Base-by-base conservation (phyloP, 2,329 filamentous ascomycete species). In the Helotiales sp. region DNA sequence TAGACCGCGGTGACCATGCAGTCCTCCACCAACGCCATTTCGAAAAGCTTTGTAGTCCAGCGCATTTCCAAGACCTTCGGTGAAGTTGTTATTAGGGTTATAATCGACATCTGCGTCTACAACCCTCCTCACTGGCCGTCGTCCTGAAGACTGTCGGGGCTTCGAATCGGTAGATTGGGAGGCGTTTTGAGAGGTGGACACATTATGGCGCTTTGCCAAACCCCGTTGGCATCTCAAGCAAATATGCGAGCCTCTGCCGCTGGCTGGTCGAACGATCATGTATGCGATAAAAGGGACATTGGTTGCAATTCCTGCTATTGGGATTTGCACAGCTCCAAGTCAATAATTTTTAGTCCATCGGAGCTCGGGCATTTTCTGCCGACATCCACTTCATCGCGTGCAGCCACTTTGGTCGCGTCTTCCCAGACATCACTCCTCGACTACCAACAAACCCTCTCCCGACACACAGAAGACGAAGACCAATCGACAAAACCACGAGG, bases 191-290 rank as follows among this genome's bases (percentile, higher is more conserved):
- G 50, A 28, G 37, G 49, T 22, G 30, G 61, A 22, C 26, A n/a
- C 59, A 43, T 50, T 54, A 6, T 52, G 49, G 24, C 63, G 71
- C 64, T 68, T 69, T 26, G 70, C 70, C 61, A 77, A 71, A 61
- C 65, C 67, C 50, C 70, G 60, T 65, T 74, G 75, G 64, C 77
- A 78, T 70, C 75, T 72, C 55, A 77, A 71, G 72, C 76, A 78
- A 71, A 77, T 71, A 63, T 76, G 73, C 65, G 72, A 65, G 32
- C 69, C 64, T 32, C 67, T 65, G 30, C 69, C 64, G 28, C 67
- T 65, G 22, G 61, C 59, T 55, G 69, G 68, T 62, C 73, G 71
- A 59, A 69, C 63, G 70, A 78, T 76, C 76, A 78, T 78, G 65
- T 75, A 77, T 74, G 75, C 75, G 75, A 74, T 30, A 64, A 43